Conservation (phyloP, 208 protist genomes). For the Trypanosoma scelopori region DNA sequence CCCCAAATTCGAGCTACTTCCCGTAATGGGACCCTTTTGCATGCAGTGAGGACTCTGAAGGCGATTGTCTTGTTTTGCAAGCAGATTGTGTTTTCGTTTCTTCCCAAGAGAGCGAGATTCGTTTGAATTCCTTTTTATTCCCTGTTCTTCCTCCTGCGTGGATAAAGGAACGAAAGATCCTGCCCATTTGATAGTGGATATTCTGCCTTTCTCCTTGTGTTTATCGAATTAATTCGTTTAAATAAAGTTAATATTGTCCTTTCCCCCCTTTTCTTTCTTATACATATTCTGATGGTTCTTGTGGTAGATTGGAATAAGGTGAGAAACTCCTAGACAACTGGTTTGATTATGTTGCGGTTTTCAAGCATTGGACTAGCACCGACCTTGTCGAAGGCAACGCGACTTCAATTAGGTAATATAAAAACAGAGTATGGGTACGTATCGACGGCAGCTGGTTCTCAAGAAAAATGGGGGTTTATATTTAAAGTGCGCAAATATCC, state of each 20-base stretch:
- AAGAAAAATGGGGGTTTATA: constrained; percentile 87
- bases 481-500: constrained; percentile 67
- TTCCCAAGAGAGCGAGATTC: too few relatives aligned
- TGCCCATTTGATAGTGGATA: too few relatives aligned
- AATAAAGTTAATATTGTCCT: not conserved
- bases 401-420: constrained; percentile 86
- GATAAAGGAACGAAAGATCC: too few relatives aligned
- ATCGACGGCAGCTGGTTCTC: constrained; percentile 81
- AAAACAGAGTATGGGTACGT: constrained; percentile 86
- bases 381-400: constrained; percentile 83
- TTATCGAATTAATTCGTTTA: not conserved
- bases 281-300: not conserved
- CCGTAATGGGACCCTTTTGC: too few relatives aligned
- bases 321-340: constrained; percentile 5
- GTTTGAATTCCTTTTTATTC: too few relatives aligned
- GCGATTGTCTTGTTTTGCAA: too few relatives aligned
- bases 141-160: too few relatives aligned
- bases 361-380: constrained; percentile 42
- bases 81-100: too few relatives aligned
- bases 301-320: constrained; percentile 6
- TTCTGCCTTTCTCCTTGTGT: constrained; percentile 5
- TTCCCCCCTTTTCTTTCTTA: constrained; percentile 22
- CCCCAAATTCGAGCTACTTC: too few relatives aligned
- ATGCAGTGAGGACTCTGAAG: too few relatives aligned
- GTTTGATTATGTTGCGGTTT: constrained; percentile 25